A percentile compares a stretch with the other conserved stretches of the same genome.
Evolutionary conservation across 2,329 filamentous ascomycete genomes (phyloP).

Genomic region (Diatrype stigma): DNA sequence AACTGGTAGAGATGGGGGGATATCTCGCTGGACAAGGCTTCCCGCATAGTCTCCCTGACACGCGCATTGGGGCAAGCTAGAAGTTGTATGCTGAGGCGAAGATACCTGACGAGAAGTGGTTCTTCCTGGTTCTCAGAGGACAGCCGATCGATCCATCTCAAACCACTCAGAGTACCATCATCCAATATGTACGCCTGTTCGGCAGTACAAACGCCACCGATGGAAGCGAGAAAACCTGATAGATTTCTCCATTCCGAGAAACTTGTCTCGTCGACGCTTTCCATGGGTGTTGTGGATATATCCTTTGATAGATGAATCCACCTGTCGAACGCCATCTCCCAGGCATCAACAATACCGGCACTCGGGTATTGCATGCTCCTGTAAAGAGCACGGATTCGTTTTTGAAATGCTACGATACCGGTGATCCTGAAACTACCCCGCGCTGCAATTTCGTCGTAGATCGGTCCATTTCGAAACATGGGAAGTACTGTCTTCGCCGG

Average conservation of each 20-base stretch:
- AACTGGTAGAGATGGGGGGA: slow-evolving; percentile 58
- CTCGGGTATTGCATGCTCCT: slow-evolving; percentile 59
- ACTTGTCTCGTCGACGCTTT: slow-evolving; percentile 50
- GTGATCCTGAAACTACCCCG: slow-evolving; percentile 59
- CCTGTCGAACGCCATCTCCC: slow-evolving; percentile 61
- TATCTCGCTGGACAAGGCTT: slow-evolving; percentile 62
- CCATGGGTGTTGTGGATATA: slow-evolving; percentile 49
- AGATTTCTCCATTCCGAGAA: slow-evolving; percentile 65
- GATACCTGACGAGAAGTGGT: slow-evolving; percentile 54
- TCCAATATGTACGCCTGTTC: slow-evolving; percentile 54
- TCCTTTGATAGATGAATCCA: slow-evolving; percentile 63
- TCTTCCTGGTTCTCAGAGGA: slow-evolving; percentile 58
- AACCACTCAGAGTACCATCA: slow-evolving; percentile 51
- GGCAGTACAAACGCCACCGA: slow-evolving; percentile 62
- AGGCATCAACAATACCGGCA: slow-evolving; percentile 62
- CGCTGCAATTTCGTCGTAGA: slow-evolving; percentile 60
- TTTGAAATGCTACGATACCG: slow-evolving; percentile 66
- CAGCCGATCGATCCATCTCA: slow-evolving; percentile 62
- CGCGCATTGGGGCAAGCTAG: slow-evolving; percentile 60
- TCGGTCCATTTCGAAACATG: slow-evolving; percentile 55
- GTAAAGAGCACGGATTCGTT: slow-evolving; percentile 56
- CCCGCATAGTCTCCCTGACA: slow-evolving; percentile 63
- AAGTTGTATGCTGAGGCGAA: slow-evolving; percentile 61
- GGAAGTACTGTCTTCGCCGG: slow-evolving; percentile 47
- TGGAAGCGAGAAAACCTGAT: slow-evolving; percentile 63